Percentiles rank a stretch among this genome's conserved stretches.
phyloP scores from a whole-genome alignment of 2,329 filamentous ascomycete genomes.

The Escovopsis sp. region DNA sequence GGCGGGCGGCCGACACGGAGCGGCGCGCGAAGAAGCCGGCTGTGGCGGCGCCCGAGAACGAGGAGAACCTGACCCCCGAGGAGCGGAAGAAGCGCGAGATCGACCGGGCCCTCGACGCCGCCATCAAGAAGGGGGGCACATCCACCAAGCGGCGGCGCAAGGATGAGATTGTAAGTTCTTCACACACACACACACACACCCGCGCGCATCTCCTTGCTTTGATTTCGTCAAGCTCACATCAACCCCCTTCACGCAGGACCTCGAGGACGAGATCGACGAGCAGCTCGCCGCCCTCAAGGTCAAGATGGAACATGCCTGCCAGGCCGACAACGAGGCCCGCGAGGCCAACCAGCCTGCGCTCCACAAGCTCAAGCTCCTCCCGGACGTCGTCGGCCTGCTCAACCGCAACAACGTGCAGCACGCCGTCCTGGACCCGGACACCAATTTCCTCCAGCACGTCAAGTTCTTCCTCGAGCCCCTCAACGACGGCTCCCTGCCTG shows the following conservation, averaged over 20 bases:
- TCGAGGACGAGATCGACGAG: conserved; percentile 81
- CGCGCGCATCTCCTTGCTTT: neutral
- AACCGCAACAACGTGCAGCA: conserved; percentile 79
- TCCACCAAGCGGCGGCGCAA: conserved; percentile 57
- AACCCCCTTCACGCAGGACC: conserved; percentile 40
- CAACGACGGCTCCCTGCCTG: conserved; percentile 83
- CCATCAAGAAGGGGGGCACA: conserved; percentile 58
- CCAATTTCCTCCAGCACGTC: conserved; percentile 85
- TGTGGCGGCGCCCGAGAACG: conserved; percentile 42
- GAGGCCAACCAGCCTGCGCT: conserved; percentile 66
- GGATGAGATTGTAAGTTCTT: conserved; percentile 60
- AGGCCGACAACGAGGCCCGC: conserved; percentile 72
- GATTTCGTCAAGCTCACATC: conserved; percentile 5
- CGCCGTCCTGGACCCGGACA: conserved; percentile 82
- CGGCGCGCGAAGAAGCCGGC: conserved; percentile 27
- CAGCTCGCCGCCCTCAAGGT: conserved; percentile 78
- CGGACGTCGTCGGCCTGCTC: conserved; percentile 74
- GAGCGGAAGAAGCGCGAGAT: conserved; percentile 73
- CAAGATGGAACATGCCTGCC: conserved; percentile 80
- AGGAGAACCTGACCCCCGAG: conserved; percentile 69
- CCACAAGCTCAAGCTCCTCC: conserved; percentile 86
- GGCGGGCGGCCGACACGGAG: conserved; percentile 30
- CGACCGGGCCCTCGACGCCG: conserved; percentile 75
- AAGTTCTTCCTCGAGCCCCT: conserved; percentile 95
- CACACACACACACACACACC: too few species aligned